Base-by-base conservation (phyloP, 1,139 yeast genomes). In the Blastobotrys elegans region DNA sequence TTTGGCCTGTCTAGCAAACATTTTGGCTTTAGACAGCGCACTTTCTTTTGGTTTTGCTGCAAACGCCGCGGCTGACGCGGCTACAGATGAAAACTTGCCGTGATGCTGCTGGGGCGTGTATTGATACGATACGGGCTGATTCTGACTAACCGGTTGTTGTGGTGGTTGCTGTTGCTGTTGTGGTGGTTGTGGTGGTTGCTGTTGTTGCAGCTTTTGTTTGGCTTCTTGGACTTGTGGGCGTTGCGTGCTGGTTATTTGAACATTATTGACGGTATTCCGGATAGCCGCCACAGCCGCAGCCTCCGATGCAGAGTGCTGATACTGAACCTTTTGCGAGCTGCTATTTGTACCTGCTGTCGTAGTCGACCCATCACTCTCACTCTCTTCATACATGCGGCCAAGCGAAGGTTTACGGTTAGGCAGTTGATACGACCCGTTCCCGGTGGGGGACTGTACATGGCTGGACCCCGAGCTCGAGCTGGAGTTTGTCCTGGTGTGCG, bases 1-100 rank as follows among this genome's bases (percentile, higher is more conserved):
- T 27, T 64, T 60, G 4, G 68, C 65, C 48, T 64, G 68, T 27
- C 68, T 54, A 20, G 63, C 63, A 56, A 67, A 67, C 62, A 66
- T 52, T 51, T 66, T 65, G 29, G 68, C 62, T 50, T 66, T 64
- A 32, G 61, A 50, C 31, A 62, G 44, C 5, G 64, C 63, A 26
- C 60, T 56, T 43, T 61, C 64, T 43, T 62, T 62, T 7, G 62
- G 64, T 42, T 57, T 53, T 4, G 59, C 50, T 1, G 65, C 63
- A 43, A 58, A 59, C 7, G 63, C 62, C 2, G 61, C 63, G 2
- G 65, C 65, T 2, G 64, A 52, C 2, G 64, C 65, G 11, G 62
- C 59, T 4, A 54, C 59, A 17, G 50, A 53, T 30, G 54, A 45
- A 43, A 56, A 40, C 44, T 56, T 56, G 24, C 35, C 18, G 17